phyloP scores from a whole-genome alignment of 352 stramenopile species.

The Globisporangium okanoganense region DNA sequence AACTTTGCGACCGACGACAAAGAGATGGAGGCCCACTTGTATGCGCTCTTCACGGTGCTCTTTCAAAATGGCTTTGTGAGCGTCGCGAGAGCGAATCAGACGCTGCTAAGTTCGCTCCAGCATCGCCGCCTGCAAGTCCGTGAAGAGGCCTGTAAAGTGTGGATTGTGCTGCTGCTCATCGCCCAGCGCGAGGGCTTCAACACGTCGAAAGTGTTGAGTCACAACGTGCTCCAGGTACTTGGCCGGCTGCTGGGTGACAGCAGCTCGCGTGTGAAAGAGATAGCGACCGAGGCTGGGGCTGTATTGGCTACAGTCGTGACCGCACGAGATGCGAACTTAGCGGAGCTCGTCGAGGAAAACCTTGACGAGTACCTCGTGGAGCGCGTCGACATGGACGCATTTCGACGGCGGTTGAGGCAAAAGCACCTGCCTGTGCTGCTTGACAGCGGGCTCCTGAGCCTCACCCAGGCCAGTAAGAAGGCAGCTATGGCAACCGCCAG shows the following conservation, averaged over 20 bases:
- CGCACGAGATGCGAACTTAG: conserved; percentile 26
- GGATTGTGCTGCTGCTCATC: conserved; percentile 47
- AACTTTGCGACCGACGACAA: conserved; percentile 48
- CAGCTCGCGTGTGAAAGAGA: conserved; percentile 32
- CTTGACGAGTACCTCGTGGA: conserved; percentile 51
- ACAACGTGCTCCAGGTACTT: conserved; percentile 29
- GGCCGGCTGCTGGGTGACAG: conserved; percentile 48
- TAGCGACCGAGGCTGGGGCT: conserved; percentile 42
- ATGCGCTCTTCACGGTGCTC: conserved; percentile 27
- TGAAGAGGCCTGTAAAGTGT: conserved; percentile 56
- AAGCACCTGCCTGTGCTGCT: conserved; percentile 33
- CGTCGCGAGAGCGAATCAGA: conserved; percentile 19
- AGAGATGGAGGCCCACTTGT: conserved; percentile 37
- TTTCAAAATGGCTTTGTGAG: conserved; percentile 26
- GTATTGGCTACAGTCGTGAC: conserved; percentile 27
- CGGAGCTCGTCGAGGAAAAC: conserved; percentile 33
- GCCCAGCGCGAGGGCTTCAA: conserved; percentile 20
- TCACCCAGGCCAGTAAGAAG: conserved; percentile 4
- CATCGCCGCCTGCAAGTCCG: conserved; percentile 57
- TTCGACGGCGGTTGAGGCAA: conserved; percentile 33
- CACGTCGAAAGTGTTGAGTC: conserved; percentile 9
- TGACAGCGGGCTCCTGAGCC: conserved; percentile 28
- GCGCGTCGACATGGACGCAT: conserved; percentile 43
- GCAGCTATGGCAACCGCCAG: not conserved
- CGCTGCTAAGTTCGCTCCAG: conserved; percentile 32